Base-by-base conservation (phyloP, 2,329 filamentous ascomycete species). In the Zymoseptoria crescenta region DNA sequence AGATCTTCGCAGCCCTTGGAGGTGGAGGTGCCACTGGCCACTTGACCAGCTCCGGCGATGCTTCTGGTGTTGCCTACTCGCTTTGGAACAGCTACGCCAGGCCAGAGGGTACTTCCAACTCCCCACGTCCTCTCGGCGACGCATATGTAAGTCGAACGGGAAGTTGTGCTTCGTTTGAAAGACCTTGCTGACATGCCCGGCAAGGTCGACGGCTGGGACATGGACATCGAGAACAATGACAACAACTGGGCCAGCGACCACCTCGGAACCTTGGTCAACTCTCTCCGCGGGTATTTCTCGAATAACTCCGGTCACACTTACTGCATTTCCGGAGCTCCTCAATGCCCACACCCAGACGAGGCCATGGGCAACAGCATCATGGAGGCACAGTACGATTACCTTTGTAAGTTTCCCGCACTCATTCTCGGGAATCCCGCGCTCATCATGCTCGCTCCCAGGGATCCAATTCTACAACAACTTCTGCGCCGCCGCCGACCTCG, bases 201-300 rank as follows among this genome's bases (percentile, higher is more conserved):
- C n/a, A 68, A 76, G 4, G 74, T 83, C 51, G 77, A 82, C 63
- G 77, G 79, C n/a, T 81, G 76, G 65, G 79, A 81, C 64, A 75
- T 80, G 49, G 78, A 80, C 57, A 73, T 79, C 49, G 78, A 80
- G 66, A 58, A 59, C 53, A 64, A 69, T 53, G 54, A 67, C 64
- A 63, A 58, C 16, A 53, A 54, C 13, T 57, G 49, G 10, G 73
- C 70, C 10, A 74, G 70, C 64, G 63, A 70, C 41, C 73, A 72
- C 58, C 75, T 76, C 59, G 71, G 69, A 16, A 73, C 75, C 58
- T 52, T 72, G 16, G 57, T 64, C 24, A 59, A 62, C 41, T 55
- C 64, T 9, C 71, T 73, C 55, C 70, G 73, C 52, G 67, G 65
- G 8, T 79, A 77, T 62, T 80, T 74, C 62, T 59, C 65, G 0